Evolutionary conservation across 1,284 basidiomycete genomes (phyloP).

Genomic region (Moesziomyces sp.): DNA sequence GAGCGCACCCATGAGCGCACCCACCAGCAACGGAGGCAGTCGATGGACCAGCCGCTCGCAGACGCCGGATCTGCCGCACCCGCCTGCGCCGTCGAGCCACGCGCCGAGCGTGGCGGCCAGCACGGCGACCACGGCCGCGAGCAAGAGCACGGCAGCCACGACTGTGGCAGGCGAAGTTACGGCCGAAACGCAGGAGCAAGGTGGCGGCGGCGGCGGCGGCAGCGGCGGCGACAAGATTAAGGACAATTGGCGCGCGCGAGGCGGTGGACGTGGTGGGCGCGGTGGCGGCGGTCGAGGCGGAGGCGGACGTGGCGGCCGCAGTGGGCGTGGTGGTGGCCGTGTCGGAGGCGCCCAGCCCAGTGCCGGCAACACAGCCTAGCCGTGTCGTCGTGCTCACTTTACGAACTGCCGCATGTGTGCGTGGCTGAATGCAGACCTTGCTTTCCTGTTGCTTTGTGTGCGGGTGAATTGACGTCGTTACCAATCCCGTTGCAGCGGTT

Average conservation of each 20-base stretch:
- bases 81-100: background rate
- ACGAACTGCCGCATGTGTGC: background rate
- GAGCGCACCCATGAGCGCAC: constrained; percentile 17
- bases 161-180: background rate
- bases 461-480: too few species aligned
- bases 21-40: constrained; percentile 39
- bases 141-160: constrained; percentile 3
- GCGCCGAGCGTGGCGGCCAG: constrained; percentile 15
- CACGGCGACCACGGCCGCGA: constrained; percentile 7
- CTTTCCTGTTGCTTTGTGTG: too few species aligned
- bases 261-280: constrained; percentile 7
- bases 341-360: too few species aligned
- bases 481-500: too few species aligned
- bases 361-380: too few species aligned
- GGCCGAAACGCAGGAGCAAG: background rate
- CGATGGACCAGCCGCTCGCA: constrained; percentile 46
- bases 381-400: background rate
- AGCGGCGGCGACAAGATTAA: background rate
- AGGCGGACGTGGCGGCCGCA: constrained; percentile 2
- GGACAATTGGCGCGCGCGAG: constrained; percentile 13
- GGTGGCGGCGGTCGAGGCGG: constrained; percentile 10
- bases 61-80: constrained; percentile 26
- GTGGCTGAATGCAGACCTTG: background rate
- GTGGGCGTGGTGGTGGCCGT: constrained; percentile 4
- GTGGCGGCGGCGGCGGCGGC: background rate